phyloP scores from a whole-genome alignment of 2,329 filamentous ascomycete species.

The Fusarium fujikuroi region DNA sequence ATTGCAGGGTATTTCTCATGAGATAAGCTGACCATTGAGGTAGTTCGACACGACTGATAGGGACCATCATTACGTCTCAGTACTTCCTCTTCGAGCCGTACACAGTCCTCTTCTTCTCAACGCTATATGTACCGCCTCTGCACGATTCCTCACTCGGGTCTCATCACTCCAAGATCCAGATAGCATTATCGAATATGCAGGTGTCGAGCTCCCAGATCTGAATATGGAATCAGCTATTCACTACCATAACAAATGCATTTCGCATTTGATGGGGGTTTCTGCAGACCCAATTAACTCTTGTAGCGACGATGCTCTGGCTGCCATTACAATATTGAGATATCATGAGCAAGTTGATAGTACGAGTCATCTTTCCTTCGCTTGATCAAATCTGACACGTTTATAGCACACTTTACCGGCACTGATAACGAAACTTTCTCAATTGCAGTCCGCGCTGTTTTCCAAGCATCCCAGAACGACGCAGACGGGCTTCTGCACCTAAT shows the following conservation, averaged over 20 bases:
- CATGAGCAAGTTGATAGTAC: not conserved
- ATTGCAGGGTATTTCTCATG: accelerated
- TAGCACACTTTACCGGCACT: not conserved
- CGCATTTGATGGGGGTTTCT: accelerated
- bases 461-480: not conserved
- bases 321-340: not conserved
- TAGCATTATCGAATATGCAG: accelerated
- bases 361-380: accelerated
- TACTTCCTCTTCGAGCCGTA: accelerated
- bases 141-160: not conserved
- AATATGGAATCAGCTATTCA: not conserved
- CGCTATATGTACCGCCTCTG: not conserved
- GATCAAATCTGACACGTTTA: accelerated
- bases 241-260: not conserved
- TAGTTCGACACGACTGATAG: not conserved
- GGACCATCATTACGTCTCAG: not conserved
- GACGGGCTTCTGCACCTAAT: not conserved
- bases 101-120: not conserved
- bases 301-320: not conserved
- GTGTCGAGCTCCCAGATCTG: accelerated
- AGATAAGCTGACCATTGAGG: accelerated
- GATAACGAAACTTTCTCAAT: not conserved
- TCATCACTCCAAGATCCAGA: accelerated
- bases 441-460: not conserved
- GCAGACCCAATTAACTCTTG: not conserved